A percentile compares a stretch with the other conserved stretches of the same genome.
Evolutionary conservation across 345 rosid genomes (phyloP).

Genomic region (Lepidium aucheri): DNA sequence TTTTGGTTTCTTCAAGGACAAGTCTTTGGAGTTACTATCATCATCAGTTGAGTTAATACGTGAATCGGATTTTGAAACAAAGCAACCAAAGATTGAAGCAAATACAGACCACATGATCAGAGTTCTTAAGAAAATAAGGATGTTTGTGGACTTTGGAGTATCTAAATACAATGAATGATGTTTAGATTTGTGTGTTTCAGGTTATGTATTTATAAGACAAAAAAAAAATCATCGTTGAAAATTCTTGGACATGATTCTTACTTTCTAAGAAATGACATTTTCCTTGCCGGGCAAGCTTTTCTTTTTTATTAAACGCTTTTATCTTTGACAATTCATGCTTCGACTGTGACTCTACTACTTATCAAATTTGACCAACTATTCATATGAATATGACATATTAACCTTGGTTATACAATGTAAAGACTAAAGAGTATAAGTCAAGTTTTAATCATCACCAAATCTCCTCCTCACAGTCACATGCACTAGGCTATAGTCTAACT

Average conservation of each 20-base stretch:
- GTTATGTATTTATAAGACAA: constrained; percentile 11
- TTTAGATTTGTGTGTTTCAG: background rate
- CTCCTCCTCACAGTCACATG: too few relatives aligned
- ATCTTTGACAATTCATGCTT: background rate
- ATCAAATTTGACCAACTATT: background rate
- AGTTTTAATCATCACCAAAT: too few relatives aligned
- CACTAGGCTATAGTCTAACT: too few relatives aligned
- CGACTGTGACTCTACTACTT: background rate
- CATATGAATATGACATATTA: background rate
- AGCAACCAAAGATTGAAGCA: background rate
- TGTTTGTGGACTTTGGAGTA: background rate
- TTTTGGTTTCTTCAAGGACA: constrained; percentile 10
- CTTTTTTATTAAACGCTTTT: background rate
- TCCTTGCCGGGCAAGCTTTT: constrained; percentile 15
- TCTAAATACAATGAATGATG: background rate
- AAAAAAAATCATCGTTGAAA: background rate
- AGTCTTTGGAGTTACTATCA: background rate
- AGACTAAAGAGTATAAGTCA: too few relatives aligned
- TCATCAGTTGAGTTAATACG: constrained; percentile 4
- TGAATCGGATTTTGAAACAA: background rate
- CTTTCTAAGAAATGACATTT: background rate
- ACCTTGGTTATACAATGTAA: background rate
- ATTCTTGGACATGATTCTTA: constrained; percentile 4
- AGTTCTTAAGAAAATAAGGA: background rate
- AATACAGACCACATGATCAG: constrained; percentile 15